Conservation (phyloP, 352 stramenopile genomes). For the Phytophthora pseudosyringae region DNA sequence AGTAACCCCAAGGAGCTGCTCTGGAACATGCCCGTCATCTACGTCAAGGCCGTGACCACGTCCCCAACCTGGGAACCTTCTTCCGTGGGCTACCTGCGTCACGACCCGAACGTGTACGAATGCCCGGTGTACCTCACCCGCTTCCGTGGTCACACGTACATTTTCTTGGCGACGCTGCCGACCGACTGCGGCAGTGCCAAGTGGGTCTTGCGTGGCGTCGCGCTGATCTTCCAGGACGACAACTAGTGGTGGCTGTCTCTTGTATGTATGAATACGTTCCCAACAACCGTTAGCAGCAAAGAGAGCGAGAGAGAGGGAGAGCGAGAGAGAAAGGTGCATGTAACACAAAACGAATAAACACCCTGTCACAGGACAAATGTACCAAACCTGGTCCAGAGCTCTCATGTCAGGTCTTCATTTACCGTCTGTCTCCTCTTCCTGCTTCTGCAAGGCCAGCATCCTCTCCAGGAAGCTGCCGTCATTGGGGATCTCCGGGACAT, state of each 20-base stretch:
- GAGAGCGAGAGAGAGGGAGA: neutral
- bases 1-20: constrained; percentile 97
- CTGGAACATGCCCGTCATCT: constrained; percentile 93
- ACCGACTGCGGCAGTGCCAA: constrained; percentile 92
- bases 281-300: constrained; percentile 9
- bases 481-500: constrained; percentile 79
- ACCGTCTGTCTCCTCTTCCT: constrained; percentile 37
- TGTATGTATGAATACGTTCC: constrained; percentile 12
- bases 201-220: constrained; percentile 95
- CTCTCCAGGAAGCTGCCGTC: constrained; percentile 81
- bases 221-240: constrained; percentile 96
- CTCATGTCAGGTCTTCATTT: constrained; percentile 16
- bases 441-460: constrained; percentile 72
- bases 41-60: constrained; percentile 96
- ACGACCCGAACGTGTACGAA: constrained; percentile 94
- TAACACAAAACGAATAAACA: constrained; percentile 13
- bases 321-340: constrained; percentile 15
- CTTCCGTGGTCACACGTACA: constrained; percentile 96
- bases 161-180: constrained; percentile 96
- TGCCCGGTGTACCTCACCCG: constrained; percentile 97
- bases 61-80: constrained; percentile 94
- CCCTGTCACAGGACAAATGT: constrained; percentile 2
- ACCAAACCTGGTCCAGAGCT: constrained; percentile 3
- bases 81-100: constrained; percentile 95
- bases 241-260: constrained; percentile 65